These are phyloP conservation scores for Gaertneriomyces sp. DNA, from an alignment of 192 early-diverging fungal genomes.

Conservation along the genomic window DNA sequence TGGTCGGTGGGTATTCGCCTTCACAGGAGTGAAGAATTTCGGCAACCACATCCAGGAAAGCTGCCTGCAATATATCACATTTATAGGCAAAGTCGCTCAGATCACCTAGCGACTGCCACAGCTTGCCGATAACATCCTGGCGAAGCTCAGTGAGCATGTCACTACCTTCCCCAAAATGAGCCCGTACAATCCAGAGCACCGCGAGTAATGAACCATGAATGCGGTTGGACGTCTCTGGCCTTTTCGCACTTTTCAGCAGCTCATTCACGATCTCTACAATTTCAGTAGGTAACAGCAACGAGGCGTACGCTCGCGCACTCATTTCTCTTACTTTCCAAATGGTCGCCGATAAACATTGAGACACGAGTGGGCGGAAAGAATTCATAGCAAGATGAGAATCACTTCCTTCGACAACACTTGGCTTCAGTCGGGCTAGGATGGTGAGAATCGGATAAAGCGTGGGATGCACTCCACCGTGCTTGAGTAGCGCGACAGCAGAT, in stretches of 20 bases:
- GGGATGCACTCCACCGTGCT: slow-evolving; percentile 61
- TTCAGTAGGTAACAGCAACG: slow-evolving; percentile 65
- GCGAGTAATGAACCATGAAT: too few relatives aligned
- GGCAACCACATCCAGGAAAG: too few relatives aligned
- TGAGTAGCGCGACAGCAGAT: slow-evolving; percentile 61
- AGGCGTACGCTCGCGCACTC: slow-evolving; percentile 74
- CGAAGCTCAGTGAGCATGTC: too few relatives aligned
- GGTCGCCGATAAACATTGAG: slow-evolving; percentile 28
- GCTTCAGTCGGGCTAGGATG: slow-evolving; percentile 67
- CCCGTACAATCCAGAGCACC: too few relatives aligned
- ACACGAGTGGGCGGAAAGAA: slow-evolving; percentile 33
- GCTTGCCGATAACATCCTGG: too few relatives aligned
- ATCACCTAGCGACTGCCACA: too few relatives aligned
- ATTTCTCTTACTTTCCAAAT: slow-evolving; percentile 77
- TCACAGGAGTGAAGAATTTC: too few relatives aligned
- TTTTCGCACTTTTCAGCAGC: slow-evolving; percentile 34
- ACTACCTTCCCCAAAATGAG: too few relatives aligned
- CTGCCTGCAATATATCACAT: too few relatives aligned
- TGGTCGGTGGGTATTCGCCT: too few relatives aligned
- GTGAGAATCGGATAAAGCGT: slow-evolving; percentile 87
- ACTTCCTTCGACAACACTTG: slow-evolving; percentile 28
- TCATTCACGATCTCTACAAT: slow-evolving; percentile 50
- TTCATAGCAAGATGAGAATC: slow-evolving; percentile 17
- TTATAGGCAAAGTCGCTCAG: too few relatives aligned
- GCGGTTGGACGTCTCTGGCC: background rate